A percentile compares a stretch with the other conserved stretches of the same genome.
Conservation (phyloP, 768 basidiomycete genomes). For the Dendrothele bispora region DNA sequence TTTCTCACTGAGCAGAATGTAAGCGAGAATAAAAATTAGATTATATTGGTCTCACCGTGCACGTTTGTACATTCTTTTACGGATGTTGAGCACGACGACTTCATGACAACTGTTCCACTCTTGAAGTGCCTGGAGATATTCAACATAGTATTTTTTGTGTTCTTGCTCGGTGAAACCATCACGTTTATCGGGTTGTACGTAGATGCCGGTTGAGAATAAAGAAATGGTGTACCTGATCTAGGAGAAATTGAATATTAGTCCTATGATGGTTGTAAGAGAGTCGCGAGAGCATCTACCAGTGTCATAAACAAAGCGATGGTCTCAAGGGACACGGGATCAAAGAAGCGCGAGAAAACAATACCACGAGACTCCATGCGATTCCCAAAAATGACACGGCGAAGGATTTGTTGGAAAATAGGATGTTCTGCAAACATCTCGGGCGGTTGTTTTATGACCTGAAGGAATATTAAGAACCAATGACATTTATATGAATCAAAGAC, state of each 20-base stretch:
- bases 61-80: constrained; percentile 1
- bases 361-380: not conserved
- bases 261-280: too few relatives aligned
- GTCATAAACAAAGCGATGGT: not conserved
- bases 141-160: not conserved
- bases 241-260: too few relatives aligned
- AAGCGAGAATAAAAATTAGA: too few relatives aligned
- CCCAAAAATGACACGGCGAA: not conserved
- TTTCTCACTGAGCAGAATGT: too few relatives aligned
- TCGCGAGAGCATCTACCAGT: not conserved
- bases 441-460: not conserved
- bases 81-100: not conserved
- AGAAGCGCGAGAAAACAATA: not conserved
- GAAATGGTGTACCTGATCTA: too few relatives aligned
- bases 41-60: constrained; percentile 1
- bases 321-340: not conserved
- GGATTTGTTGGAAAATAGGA: not conserved
- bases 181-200: too few relatives aligned
- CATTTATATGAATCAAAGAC: not conserved
- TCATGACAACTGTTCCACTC: not conserved
- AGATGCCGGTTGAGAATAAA: too few relatives aligned
- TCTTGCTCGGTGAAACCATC: not conserved
- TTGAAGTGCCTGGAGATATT: not conserved
- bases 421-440: not conserved
- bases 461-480: too few relatives aligned